These are phyloP conservation scores for Solanum infundibuliforme DNA, from an alignment of 257 asterid genomes.

Conservation along the genomic window DNA sequence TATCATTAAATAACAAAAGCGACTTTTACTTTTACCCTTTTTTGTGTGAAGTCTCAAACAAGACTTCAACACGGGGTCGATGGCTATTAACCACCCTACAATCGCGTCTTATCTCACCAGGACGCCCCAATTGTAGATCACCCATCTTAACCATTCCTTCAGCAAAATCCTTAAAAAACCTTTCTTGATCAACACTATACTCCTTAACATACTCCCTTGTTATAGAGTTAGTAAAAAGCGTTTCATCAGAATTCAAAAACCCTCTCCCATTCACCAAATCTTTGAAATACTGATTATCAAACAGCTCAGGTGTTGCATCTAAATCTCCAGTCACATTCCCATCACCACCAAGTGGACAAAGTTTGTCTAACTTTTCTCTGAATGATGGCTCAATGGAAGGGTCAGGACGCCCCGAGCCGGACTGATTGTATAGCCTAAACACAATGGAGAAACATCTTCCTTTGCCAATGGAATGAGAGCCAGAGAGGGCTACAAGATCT, in stretches of 20 bases:
- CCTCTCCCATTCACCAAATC: conserved; percentile 68
- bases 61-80: neutral
- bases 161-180: conserved; percentile 46
- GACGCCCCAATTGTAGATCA: conserved; percentile 46
- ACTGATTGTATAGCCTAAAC: conserved; percentile 85
- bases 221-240: conserved; percentile 25
- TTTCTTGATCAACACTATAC: conserved; percentile 25
- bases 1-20: neutral
- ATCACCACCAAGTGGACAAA: conserved; percentile 69
- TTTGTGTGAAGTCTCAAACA: neutral
- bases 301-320: conserved; percentile 57
- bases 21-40: neutral
- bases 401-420: conserved; percentile 79
- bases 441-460: conserved; percentile 77
- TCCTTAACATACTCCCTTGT: conserved; percentile 44
- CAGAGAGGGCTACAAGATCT: conserved; percentile 88
- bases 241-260: conserved; percentile 76
- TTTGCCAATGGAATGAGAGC: conserved; percentile 88
- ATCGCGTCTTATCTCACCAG: conserved; percentile 57
- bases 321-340: conserved; percentile 50
- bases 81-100: conserved; percentile 45
- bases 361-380: conserved; percentile 33
- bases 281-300: conserved; percentile 71
- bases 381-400: conserved; percentile 51
- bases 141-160: conserved; percentile 76